Percentiles rank a stretch among this genome's conserved stretches.
Conservation (phyloP, 1,284 basidiomycete genomes). For the Sanghuangporus sanghuang region DNA sequence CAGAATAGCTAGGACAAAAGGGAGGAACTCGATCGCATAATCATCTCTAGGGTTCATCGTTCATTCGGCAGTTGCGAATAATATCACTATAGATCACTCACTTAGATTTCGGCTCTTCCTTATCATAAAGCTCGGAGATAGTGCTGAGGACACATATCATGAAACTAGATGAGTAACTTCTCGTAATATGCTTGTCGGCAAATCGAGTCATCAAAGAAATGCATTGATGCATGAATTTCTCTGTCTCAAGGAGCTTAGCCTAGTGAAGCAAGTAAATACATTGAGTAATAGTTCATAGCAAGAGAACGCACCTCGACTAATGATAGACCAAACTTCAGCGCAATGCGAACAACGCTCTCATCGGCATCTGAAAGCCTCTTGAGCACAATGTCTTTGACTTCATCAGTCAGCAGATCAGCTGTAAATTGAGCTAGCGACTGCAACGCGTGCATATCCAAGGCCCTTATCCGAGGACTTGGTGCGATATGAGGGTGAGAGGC, state of each 20-base stretch:
- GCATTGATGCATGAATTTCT: not conserved
- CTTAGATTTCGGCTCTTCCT: not conserved
- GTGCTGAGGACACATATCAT: not conserved
- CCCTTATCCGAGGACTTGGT: slow-evolving; percentile 50
- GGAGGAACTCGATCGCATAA: not conserved
- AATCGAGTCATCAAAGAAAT: slow-evolving; percentile 3
- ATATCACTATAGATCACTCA: not conserved
- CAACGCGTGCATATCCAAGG: slow-evolving; percentile 55
- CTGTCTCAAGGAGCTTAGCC: not conserved
- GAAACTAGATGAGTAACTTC: slow-evolving; percentile 7
- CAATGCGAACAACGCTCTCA: slow-evolving; percentile 41
- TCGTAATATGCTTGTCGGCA: slow-evolving; percentile 4
- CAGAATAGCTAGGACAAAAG: slow-evolving; percentile 2
- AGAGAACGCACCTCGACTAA: slow-evolving; percentile 1
- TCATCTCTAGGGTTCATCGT: not conserved
- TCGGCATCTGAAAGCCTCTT: slow-evolving; percentile 45
- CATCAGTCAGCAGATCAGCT: slow-evolving; percentile 37
- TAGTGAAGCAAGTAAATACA: not conserved
- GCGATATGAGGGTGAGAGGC: not conserved
- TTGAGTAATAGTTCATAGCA: not conserved
- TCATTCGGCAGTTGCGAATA: not conserved
- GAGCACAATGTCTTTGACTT: slow-evolving; percentile 37
- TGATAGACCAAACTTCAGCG: slow-evolving; percentile 28
- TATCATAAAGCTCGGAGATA: not conserved
- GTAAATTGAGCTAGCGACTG: slow-evolving; percentile 47